These are phyloP conservation scores for Stemphylium vesicarium DNA, from an alignment of 2,329 filamentous ascomycete genomes.

Conservation along the genomic window DNA sequence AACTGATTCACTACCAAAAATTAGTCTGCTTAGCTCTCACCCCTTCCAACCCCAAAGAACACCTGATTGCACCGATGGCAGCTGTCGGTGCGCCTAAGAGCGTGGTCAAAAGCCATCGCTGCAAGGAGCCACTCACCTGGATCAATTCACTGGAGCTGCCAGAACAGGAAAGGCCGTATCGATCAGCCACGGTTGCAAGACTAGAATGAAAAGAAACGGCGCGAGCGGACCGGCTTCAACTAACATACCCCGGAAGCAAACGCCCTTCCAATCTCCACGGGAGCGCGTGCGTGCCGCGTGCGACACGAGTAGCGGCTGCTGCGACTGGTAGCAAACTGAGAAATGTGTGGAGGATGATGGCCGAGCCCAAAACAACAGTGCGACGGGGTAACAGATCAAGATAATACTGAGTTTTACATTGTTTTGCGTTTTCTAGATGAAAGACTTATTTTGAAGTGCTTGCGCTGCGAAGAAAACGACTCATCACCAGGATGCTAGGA, in stretches of 20 bases:
- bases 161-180: no score
- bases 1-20: no score
- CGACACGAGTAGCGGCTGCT: constrained; percentile 4
- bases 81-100: no score
- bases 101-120: no score
- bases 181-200: neutral
- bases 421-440: constrained; percentile 1
- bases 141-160: neutral
- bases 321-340: neutral
- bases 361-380: neutral
- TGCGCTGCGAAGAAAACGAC: neutral
- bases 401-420: constrained; percentile 6
- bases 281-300: constrained; percentile 7
- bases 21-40: no score
- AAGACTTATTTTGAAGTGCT: neutral
- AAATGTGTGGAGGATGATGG: neutral
- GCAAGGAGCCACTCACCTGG: neutral
- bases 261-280: neutral
- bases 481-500: constrained; percentile 7
- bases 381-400: neutral
- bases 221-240: neutral
- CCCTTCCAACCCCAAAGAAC: no score
- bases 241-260: neutral
- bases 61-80: no score
- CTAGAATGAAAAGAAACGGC: neutral